Evolutionary conservation across 257 asterid genomes (phyloP).

Genomic region (Lycium ferocissimum): DNA sequence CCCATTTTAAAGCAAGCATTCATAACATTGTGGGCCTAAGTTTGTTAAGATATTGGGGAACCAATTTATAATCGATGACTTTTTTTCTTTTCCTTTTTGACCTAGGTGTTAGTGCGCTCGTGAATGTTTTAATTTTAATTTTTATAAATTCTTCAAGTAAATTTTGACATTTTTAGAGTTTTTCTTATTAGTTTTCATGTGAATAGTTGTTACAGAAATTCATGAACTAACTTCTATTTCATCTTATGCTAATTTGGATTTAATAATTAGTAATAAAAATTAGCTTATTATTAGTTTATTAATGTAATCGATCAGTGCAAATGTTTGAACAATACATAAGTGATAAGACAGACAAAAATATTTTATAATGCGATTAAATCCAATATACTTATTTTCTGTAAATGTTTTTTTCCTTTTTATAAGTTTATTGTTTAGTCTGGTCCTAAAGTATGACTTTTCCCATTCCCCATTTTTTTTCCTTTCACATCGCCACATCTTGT

Average conservation of each 20-base stretch:
- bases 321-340: not conserved
- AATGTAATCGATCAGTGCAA: not conserved
- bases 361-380: not conserved
- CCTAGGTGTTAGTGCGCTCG: constrained; percentile 29
- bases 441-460: not conserved
- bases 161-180: not conserved
- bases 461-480: not conserved
- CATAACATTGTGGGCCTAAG: not conserved
- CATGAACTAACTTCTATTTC: not conserved
- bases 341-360: too few relatives aligned
- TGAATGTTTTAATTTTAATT: not conserved
- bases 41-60: constrained; percentile 1
- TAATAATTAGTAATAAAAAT: not conserved
- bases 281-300: not conserved
- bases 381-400: not conserved
- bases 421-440: not conserved
- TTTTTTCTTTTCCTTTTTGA: not conserved
- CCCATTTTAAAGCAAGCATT: constrained; percentile 13
- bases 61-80: constrained; percentile 10
- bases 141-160: not conserved
- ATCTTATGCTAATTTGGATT: not conserved
- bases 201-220: not conserved
- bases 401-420: not conserved
- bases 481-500: not conserved
- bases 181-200: not conserved